phyloP scores from a whole-genome alignment of 2,329 filamentous ascomycete genomes.

The Grosmannia huntii region DNA sequence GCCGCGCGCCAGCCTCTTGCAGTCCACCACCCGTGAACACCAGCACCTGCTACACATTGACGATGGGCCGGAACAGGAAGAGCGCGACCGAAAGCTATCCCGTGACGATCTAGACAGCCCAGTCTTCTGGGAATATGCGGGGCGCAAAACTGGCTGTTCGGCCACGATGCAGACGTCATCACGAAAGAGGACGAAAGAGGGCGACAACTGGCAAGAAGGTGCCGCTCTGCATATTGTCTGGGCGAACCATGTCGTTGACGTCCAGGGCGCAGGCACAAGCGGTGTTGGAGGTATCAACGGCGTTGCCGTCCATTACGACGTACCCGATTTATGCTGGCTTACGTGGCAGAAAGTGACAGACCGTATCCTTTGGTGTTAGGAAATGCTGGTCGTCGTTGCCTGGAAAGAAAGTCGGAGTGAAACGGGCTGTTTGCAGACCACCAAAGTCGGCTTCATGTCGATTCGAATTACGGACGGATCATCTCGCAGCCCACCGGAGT shows the following conservation, averaged over 20 bases:
- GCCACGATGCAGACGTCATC: constrained; percentile 13
- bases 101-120: constrained; percentile 11
- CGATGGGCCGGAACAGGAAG: constrained; percentile 13
- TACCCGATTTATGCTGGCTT: too few species aligned
- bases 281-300: background rate
- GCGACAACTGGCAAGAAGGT: background rate
- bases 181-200: background rate
- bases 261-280: background rate
- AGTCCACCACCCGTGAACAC: constrained; percentile 12
- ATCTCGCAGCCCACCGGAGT: too few species aligned
- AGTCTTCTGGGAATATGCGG: constrained; percentile 14
- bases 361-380: too few species aligned
- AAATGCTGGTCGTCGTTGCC: too few species aligned
- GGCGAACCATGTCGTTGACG: background rate
- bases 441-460: background rate
- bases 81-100: constrained; percentile 11
- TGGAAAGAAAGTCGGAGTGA: too few species aligned
- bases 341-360: too few species aligned
- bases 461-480: background rate
- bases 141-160: constrained; percentile 23
- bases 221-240: background rate
- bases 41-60: constrained; percentile 15
- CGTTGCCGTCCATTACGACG: background rate
- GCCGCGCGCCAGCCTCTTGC: constrained; percentile 11
- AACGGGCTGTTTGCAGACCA: background rate